Evolutionary conservation across 257 asterid species (phyloP), one percentile per base, ranked within the genome.

Genomic region (Penstemon davidsonii): DNA sequence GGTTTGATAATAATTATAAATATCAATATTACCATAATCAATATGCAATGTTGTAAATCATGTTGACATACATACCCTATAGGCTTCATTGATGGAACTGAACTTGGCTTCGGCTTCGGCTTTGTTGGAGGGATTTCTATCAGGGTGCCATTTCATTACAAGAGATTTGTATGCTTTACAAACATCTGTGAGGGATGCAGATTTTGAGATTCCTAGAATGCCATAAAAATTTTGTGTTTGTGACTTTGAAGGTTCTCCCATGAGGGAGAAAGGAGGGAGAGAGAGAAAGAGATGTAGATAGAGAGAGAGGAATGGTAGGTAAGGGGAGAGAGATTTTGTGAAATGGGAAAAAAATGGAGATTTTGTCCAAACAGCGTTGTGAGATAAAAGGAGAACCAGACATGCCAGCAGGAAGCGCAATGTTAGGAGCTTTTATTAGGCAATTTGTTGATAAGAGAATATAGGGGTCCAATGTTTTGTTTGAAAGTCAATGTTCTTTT

Each of bases 101-200:
- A 84, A 73, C 52, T 70, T 81, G 80, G 83, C 91, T 70, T 86
- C 75, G n/a, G 89, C 91, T 80, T 86, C 90, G 19, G 74, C 77
- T 74, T 66, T 82, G 73, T 84, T 84, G 71, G 88, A 76, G 39
- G 82, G 79, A 61, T 85, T 77, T 64, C 84, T 74, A 59, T 89
- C 96, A 1, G 96, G 96, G 41, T 93, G 89, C 89, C 96, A 88
- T 88, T 73, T 90, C 78, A 33, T 76, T 33, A 79, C 82, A 41
- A 85, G 88, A 36, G 80, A 75, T 65, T 83, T 83, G 79, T 89
- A 84, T 15, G 91, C 94, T 76, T 75, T 87, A 64, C 85, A 66
- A 71, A 88, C 78, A 3, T 89, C 93, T 19, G 80, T 41, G 60
- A 87, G 84, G 75, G 97, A 76, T 69, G 96, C 96, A 46, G 87